Evolutionary conservation across 1,139 yeast genomes (phyloP), one percentile per base, ranked within the genome.

Genomic region (Yarrowia galli): DNA sequence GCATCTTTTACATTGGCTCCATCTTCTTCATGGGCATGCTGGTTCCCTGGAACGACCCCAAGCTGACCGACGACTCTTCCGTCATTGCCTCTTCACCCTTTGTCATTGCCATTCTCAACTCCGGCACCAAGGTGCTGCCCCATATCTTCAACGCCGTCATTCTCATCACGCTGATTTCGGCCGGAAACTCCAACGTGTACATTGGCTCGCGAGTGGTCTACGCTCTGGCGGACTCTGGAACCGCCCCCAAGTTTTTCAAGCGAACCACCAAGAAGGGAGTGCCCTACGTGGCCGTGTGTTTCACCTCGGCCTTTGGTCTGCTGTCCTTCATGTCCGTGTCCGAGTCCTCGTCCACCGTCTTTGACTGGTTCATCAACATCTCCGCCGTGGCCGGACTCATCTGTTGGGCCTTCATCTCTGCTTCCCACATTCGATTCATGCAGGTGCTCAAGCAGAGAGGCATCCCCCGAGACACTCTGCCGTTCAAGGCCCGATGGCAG

Each of bases 31-130:
- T 89, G 72, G 93, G 95, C 69, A 83, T 89, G 86, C 85, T 90
- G 77, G 95, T 90, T 67, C 87, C 92, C 45, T 87, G 88, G 71
- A 84, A 83, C 73, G 93, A 89, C 77, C 85, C 86, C 51, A 76
- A 80, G 70, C 82, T 88, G 73, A 70, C 78, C 32, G 80, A 83
- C 32, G 76, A 73, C 42, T 82, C 84, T 16, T 69, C 72, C 51
- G 68, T 77, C 45, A 91, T 91, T 20, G 83, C 89, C 68, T 91
- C 93, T n/a, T 89, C 95, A 20, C 96, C 96, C 54, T 89, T 89
- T 75, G 88, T 83, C 68, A 84, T 85, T 71, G 88, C 88, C 40
- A 84, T 85, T 66, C 77, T 84, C 71, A 88, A 88, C 76, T 85
- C 91, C 3, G 93, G 95, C 61, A 90, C 95, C 80, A 81, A 71